These are phyloP conservation scores for Mucor lusitanicus DNA, from an alignment of 371 early-diverging fungal genomes.

Conservation along the genomic window DNA sequence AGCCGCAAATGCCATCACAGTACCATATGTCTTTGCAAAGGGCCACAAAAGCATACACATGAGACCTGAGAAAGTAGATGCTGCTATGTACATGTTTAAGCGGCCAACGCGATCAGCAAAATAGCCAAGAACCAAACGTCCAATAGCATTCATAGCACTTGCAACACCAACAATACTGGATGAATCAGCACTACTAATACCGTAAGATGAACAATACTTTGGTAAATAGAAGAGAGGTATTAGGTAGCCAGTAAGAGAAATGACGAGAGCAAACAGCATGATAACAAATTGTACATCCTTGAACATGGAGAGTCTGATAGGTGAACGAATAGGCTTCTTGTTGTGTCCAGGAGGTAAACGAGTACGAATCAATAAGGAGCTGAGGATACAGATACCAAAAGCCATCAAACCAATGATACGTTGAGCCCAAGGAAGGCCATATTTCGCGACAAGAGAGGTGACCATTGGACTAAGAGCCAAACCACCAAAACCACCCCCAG, in stretches of 20 bases:
- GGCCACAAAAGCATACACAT: conserved; percentile 58
- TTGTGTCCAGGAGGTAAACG: conserved; percentile 26
- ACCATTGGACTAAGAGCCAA: conserved; percentile 46
- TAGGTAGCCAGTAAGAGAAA: conserved; percentile 37
- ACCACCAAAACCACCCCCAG: conserved; percentile 82
- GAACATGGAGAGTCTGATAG: conserved; percentile 28
- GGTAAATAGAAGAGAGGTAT: conserved; percentile 39
- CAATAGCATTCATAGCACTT: conserved; percentile 54
- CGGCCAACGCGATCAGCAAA: conserved; percentile 66
- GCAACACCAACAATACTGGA: conserved; percentile 33
- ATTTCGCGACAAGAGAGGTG: conserved; percentile 39
- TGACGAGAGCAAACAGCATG: conserved; percentile 35
- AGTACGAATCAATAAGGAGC: conserved; percentile 32
- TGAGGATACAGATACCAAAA: conserved; percentile 34
- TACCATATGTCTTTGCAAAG: conserved; percentile 49
- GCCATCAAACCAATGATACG: conserved; percentile 41
- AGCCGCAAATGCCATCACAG: conserved; percentile 50
- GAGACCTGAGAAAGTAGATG: conserved; percentile 34
- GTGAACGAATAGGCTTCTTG: conserved; percentile 24
- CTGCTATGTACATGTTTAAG: conserved; percentile 38
- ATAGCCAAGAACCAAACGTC: conserved; percentile 66
- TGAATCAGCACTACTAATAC: conserved; percentile 19
- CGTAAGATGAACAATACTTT: conserved; percentile 30
- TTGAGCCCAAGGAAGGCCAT: conserved; percentile 38
- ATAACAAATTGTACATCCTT: conserved; percentile 30